Base-by-base conservation (phyloP, 1,284 basidiomycete genomes). In the Athelia psychrophila region DNA sequence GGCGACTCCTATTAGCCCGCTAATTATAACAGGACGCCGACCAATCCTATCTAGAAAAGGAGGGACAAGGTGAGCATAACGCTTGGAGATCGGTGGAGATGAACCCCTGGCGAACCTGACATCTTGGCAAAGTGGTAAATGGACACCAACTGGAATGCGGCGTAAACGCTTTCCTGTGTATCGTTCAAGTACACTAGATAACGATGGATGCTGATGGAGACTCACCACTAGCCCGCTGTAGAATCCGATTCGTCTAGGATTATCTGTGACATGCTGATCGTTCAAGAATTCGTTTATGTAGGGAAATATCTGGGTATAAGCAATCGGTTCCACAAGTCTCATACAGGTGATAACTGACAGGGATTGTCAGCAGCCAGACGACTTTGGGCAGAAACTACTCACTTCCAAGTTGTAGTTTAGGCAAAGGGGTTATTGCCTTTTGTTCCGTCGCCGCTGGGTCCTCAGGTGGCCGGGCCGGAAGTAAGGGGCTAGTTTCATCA, bases 101-200 rank as follows among this genome's bases (percentile, higher is more conserved):
- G 33, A 18, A 16, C 13, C 32, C 55, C 8, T n/a, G 24, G 51
- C 71, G n/a, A 50, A 82, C 83, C 81, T 44, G 84, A 85, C 10
- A 84, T 58, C 38, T 69, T 73, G 2, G 82, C 83, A 81, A 83
- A 86, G 5, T 79, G 78, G 60, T 83, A 85, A 52, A 85, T 84
- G n/a, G 81, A 81, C 25, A 75, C 62, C 2, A 86, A 70, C 58
- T 88, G 85, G 1, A 80, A 70, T 19, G 86, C 51, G 3, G 84
- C 81, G 62, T 86, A 87, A 23, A 72, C 73, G 49, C 81, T 84
- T 67, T 87, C 84, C 81, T 84, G 58, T 19, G 24, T 42, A 51
- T 6, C 10, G 6, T 5, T 18, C 19, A n/a, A n/a, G 27, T 30
- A 6, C 5, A 30, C 13, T 30, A 30, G 27, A 5, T 30, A 30